phyloP scores from a whole-genome alignment of 2,329 filamentous ascomycete genomes.

The Arthrobotrys pseudoclavata region DNA sequence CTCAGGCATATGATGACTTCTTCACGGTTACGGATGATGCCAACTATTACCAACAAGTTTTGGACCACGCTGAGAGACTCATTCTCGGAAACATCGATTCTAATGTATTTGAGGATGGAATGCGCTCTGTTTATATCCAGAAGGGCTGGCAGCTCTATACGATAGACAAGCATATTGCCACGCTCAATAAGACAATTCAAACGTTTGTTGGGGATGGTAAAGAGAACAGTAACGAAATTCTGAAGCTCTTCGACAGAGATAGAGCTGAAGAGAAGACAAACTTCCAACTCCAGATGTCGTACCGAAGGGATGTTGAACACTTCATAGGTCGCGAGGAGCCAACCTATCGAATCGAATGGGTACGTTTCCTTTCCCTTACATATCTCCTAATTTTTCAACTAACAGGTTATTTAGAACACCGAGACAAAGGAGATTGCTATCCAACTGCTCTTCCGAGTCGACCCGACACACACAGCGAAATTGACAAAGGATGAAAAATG shows the following conservation, averaged over 20 bases:
- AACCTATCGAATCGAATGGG: slow-evolving; percentile 91
- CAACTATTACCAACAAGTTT: slow-evolving; percentile 86
- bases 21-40: slow-evolving; percentile 77
- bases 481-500: slow-evolving; percentile 89
- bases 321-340: slow-evolving; percentile 77
- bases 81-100: slow-evolving; percentile 86
- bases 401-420: slow-evolving; percentile 72
- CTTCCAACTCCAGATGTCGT: slow-evolving; percentile 63
- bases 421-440: slow-evolving; percentile 77
- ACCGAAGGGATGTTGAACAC: slow-evolving; percentile 62
- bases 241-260: slow-evolving; percentile 85
- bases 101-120: slow-evolving; percentile 85
- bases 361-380: slow-evolving; percentile 72
- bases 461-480: slow-evolving; percentile 86
- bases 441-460: slow-evolving; percentile 77
- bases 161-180: slow-evolving; percentile 87
- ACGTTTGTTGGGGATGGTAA: slow-evolving; percentile 88
- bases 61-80: slow-evolving; percentile 87
- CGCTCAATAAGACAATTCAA: slow-evolving; percentile 82
- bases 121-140: slow-evolving; percentile 91
- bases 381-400: slow-evolving; percentile 13
- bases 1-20: slow-evolving; percentile 80
- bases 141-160: slow-evolving; percentile 95
- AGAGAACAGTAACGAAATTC: slow-evolving; percentile 84
- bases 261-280: slow-evolving; percentile 67